These are phyloP conservation scores for Triangularia verruculosa DNA, from an alignment of 2,329 filamentous ascomycete genomes.

Conservation along the genomic window DNA sequence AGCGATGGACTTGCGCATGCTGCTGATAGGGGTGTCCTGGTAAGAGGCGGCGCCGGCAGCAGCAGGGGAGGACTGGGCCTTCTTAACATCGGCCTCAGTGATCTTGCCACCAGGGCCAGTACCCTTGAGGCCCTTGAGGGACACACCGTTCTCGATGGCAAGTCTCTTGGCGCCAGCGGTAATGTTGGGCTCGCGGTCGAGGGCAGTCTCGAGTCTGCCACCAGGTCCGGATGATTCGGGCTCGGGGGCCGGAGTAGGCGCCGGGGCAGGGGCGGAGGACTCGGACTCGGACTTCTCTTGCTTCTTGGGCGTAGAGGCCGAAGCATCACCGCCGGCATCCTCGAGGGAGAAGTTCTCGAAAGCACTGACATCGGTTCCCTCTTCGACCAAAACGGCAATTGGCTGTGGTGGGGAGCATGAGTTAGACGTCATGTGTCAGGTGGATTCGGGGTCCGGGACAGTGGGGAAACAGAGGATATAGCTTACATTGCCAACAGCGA, in stretches of 20 bases:
- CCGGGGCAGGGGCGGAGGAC: slow-evolving; percentile 52
- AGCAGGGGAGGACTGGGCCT: slow-evolving; percentile 59
- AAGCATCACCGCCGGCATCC: slow-evolving; percentile 81
- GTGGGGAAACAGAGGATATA: slow-evolving; percentile 18
- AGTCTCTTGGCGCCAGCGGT: slow-evolving; percentile 73
- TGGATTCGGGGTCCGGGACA: background rate
- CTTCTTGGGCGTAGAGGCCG: slow-evolving; percentile 64
- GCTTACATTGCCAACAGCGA: slow-evolving; percentile 90
- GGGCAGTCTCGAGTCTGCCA: slow-evolving; percentile 75
- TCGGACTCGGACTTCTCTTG: slow-evolving; percentile 61
- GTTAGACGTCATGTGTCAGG: slow-evolving; percentile 19
- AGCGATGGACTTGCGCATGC: slow-evolving; percentile 99
- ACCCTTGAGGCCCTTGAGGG: slow-evolving; percentile 77
- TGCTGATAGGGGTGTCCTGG: slow-evolving; percentile 78
- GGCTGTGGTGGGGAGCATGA: slow-evolving; percentile 55
- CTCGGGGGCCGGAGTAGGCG: slow-evolving; percentile 52
- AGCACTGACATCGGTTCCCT: slow-evolving; percentile 79
- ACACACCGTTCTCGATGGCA: slow-evolving; percentile 79
- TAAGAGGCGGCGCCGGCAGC: slow-evolving; percentile 59
- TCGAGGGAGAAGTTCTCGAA: slow-evolving; percentile 86
- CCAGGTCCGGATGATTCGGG: slow-evolving; percentile 69
- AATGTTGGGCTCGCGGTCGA: slow-evolving; percentile 77
- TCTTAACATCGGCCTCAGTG: slow-evolving; percentile 91
- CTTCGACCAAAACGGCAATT: slow-evolving; percentile 92
- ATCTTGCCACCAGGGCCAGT: slow-evolving; percentile 82